Conservation (phyloP, 148 eudicot species). For the Nepenthes mirabilis region DNA sequence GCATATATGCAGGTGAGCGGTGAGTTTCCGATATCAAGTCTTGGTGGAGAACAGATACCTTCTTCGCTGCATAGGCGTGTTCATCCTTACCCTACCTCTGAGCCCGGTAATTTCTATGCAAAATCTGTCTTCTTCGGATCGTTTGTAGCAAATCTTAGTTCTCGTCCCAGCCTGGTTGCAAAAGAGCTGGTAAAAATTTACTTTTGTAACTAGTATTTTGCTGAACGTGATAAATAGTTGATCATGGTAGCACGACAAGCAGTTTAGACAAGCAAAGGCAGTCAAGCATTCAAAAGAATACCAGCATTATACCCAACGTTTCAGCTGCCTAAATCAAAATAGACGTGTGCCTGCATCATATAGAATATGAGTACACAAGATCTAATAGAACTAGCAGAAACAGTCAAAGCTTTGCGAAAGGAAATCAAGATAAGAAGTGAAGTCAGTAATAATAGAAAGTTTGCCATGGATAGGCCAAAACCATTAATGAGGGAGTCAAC, state of each 20-base stretch:
- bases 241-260: too few relatives aligned
- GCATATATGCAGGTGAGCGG: conserved; percentile 61
- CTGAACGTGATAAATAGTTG: neutral
- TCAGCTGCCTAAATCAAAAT: neutral
- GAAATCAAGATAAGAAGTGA: too few relatives aligned
- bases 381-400: too few relatives aligned
- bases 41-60: conserved; percentile 45
- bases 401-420: too few relatives aligned
- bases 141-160: neutral
- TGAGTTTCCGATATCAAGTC: conserved; percentile 54
- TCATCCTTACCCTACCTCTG: conserved; percentile 65
- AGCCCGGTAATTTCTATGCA: conserved; percentile 31
- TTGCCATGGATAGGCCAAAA: too few relatives aligned
- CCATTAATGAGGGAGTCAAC: too few relatives aligned
- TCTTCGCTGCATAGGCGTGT: conserved; percentile 58
- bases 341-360: neutral
- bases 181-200: neutral
- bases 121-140: too few relatives aligned
- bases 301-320: neutral
- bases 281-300: too few relatives aligned
- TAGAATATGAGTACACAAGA: neutral
- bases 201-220: too few relatives aligned
- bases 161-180: neutral
- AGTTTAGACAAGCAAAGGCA: too few relatives aligned
- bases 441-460: too few relatives aligned